Evolutionary conservation across 495 filamentous ascomycete species (phyloP).

Genomic region (Amorphotheca resinae): DNA sequence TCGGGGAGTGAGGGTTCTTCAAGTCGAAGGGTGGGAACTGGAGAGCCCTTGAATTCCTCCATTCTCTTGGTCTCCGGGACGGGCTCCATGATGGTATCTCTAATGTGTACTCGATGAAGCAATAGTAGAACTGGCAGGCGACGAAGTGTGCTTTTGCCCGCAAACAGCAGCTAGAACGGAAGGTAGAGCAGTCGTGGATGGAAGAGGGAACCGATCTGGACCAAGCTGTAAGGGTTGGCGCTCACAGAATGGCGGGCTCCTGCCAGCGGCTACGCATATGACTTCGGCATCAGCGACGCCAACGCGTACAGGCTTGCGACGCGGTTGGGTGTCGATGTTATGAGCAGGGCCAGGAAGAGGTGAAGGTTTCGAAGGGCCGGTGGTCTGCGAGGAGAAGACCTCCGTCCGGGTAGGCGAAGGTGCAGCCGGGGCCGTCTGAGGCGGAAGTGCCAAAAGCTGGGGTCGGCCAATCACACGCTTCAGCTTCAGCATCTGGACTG

Average conservation of each 20-base stretch:
- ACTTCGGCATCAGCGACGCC: constrained; percentile 18
- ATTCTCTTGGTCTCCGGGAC: constrained; percentile 46
- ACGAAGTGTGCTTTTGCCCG: neutral
- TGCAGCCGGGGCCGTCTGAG: too few species aligned
- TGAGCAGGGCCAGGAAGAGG: constrained; percentile 7
- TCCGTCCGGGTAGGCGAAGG: too few species aligned
- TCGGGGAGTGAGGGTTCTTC: constrained; percentile 10
- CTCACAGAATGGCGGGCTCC: constrained; percentile 3
- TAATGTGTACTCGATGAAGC: neutral
- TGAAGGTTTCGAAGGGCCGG: constrained; percentile 11
- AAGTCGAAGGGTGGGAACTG: constrained; percentile 26
- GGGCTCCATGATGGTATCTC: constrained; percentile 35
- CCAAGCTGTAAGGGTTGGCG: too few species aligned
- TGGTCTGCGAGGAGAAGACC: too few species aligned
- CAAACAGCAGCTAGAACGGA: constrained; percentile 6
- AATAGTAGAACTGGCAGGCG: neutral
- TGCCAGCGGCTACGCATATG: constrained; percentile 10
- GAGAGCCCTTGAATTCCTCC: constrained; percentile 43
- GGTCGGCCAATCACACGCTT: neutral
- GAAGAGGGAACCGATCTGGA: too few species aligned
- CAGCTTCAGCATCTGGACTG: too few species aligned
- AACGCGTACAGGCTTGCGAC: constrained; percentile 9
- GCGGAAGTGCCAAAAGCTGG: neutral
- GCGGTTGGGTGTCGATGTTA: constrained; percentile 3
- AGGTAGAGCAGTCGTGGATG: too few species aligned